phyloP scores from a whole-genome alignment of 2,329 filamentous ascomycete species.

The Colletotrichum somersetense region DNA sequence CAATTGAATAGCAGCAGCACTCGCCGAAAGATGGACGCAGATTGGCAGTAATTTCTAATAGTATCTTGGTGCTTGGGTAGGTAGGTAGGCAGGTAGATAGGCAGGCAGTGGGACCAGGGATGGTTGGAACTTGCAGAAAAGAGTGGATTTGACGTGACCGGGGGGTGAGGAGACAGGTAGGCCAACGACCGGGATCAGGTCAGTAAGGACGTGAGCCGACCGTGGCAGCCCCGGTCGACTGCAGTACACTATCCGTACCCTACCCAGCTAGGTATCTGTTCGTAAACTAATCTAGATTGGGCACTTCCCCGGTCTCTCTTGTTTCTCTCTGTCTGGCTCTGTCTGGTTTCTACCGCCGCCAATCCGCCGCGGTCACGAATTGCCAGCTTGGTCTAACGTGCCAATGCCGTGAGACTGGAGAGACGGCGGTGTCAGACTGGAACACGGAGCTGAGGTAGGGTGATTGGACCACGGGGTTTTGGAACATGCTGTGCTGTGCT shows the following conservation, averaged over 20 bases:
- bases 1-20: not conserved
- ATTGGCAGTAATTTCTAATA: not conserved
- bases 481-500: conserved; percentile 9
- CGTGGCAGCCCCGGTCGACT: not conserved
- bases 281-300: too few species aligned
- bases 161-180: not conserved
- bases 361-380: not conserved
- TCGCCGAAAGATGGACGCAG: not conserved
- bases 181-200: conserved; percentile 1
- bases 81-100: too few species aligned
- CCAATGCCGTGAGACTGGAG: conserved; percentile 13
- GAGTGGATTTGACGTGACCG: conserved; percentile 34
- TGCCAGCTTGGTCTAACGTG: not conserved
- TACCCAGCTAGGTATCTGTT: too few species aligned
- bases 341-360: not conserved
- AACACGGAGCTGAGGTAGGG: conserved; percentile 14
- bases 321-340: not conserved
- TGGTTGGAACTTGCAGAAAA: conserved; percentile 38
- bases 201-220: conserved; percentile 1
- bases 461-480: not conserved
- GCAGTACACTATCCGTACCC: too few species aligned
- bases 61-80: too few species aligned
- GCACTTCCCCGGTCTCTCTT: not conserved
- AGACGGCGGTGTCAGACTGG: not conserved
- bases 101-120: not conserved